Evolutionary conservation across 2,329 filamentous ascomycete species (phyloP), one percentile per base, ranked within the genome.

Genomic region (Phialophora tarda): DNA sequence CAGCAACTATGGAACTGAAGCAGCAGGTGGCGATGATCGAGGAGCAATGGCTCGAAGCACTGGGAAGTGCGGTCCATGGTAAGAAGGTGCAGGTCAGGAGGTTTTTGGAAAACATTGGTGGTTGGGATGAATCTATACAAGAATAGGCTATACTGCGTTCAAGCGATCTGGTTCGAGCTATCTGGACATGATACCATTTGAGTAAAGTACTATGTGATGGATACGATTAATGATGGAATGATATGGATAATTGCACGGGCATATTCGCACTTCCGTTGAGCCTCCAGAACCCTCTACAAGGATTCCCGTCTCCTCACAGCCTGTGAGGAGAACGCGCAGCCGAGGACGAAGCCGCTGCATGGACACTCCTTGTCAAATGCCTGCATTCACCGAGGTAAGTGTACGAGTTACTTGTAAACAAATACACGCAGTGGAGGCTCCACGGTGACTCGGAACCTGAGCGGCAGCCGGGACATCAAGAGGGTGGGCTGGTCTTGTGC

Each of bases 11-110:
- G 57, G 94, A 97, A 75, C 79, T 98, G 71, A 95, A 98, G 80
- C 94, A 97, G 74, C 96, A 96, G 79, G 95, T 97, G 1, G 87
- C 89, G 34, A 87, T 93, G 69, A 91, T 98, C 38, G 93, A 97
- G 78, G 90, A 92, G 62, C 92, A 96, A 79, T 98, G 95, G 94
- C 83, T 85, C 41, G 91, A 92, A 73, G 93, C 91, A 4, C 82
- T 98, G n/a, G 94, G 93, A 0, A 88, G 89, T 69, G 87, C 88
- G 63, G 84, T 98, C 72, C 86, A 86, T 67, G 85, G 83, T 17
- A 88, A 93, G 69, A 94, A 91, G 78, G 86, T 88, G 75, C 83
- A 90, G 60, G 89, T 97, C 0, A 88, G 89, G 62, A 85, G 84
- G 32, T 93, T 88, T 81, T 82, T 97, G 72, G 79, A 92, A 69